A percentile compares a stretch with the other conserved stretches of the same genome.
Evolutionary conservation across 1,284 basidiomycete genomes (phyloP).

Genomic region (Ceratobasidium sp.): DNA sequence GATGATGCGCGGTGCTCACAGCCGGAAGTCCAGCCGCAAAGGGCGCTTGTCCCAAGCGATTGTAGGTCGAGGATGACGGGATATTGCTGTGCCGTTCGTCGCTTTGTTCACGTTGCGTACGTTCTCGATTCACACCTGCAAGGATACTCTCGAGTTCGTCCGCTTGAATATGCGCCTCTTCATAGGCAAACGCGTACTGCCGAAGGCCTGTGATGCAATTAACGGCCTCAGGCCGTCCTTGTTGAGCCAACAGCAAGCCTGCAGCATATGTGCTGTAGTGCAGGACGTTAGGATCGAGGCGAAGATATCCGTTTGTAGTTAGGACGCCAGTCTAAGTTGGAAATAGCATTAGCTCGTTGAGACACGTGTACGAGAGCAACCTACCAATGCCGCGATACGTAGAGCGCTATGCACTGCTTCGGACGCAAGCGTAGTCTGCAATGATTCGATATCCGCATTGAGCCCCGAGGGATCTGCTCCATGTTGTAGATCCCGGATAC

Average conservation of each 20-base stretch:
- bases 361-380: conserved; percentile 50
- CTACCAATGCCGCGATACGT: conserved; percentile 83
- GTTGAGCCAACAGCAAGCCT: conserved; percentile 81
- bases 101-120: conserved; percentile 34
- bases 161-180: conserved; percentile 84
- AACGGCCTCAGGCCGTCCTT: conserved; percentile 80
- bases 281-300: conserved; percentile 84
- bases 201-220: conserved; percentile 85
- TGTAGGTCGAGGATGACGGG: conserved; percentile 27
- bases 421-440: conserved; percentile 74
- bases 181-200: conserved; percentile 75
- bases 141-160: conserved; percentile 58
- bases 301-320: conserved; percentile 85
- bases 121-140: conserved; percentile 31
- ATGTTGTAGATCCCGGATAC: conserved; percentile 72
- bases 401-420: conserved; percentile 86
- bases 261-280: conserved; percentile 85
- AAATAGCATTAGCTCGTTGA: conserved; percentile 3
- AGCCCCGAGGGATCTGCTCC: conserved; percentile 37
- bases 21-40: conserved; percentile 38
- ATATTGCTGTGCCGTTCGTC: conserved; percentile 17
- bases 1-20: conserved; percentile 29
- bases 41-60: conserved; percentile 11
- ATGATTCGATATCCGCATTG: conserved; percentile 47
- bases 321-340: conserved; percentile 73